Evolutionary conservation across 495 filamentous ascomycete genomes (phyloP), one percentile per base, ranked within the genome.

Genomic region (Lasiosphaeria miniovina): DNA sequence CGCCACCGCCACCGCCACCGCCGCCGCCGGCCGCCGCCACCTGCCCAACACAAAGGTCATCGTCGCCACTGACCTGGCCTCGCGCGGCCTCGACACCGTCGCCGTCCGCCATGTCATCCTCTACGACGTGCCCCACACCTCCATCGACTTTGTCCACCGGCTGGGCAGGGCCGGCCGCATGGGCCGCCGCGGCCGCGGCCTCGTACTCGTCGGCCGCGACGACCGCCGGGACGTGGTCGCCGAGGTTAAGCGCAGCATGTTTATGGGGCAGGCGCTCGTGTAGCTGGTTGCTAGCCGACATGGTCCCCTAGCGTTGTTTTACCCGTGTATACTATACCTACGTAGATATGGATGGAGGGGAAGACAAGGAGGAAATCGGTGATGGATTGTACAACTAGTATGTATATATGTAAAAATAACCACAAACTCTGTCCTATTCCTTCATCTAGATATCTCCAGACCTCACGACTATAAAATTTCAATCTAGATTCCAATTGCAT

Each of bases 121-220:
- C 34, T 97, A 95, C 71, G 92, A 98, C 71, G 93, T 98, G 32
- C 94, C 94, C 8, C 93, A 97, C 67, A 93, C 88, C 3, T 94
- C 91, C 0, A 91, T 98, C 59, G 94, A 98, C 75, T 97, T 98
- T 66, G 96, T 98, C 67, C 94, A 98, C 71, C 88, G 95, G 17
- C 80, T 98, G 24, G 94, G 94, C 52, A 80, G 94, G 63, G 90
- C 92, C 0, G 94, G 94, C 15, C 82, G 94, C 36, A 97, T 98
- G 94, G 90, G 91, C 3, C 84, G 91, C 66, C 82, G 94, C 69
- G 95, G 94, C 45, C 81, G 91, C 62, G 94, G 91, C 32, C 83
- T 96, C 61, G 91, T 98, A 45, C 74, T 98, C 49, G 90, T 96
- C 10, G 94, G 93, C 60, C 93, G 86, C 75, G 81, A 89, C 62